Conservation (phyloP, 1,139 yeast genomes). For the Yamadazyma diddensiae region DNA sequence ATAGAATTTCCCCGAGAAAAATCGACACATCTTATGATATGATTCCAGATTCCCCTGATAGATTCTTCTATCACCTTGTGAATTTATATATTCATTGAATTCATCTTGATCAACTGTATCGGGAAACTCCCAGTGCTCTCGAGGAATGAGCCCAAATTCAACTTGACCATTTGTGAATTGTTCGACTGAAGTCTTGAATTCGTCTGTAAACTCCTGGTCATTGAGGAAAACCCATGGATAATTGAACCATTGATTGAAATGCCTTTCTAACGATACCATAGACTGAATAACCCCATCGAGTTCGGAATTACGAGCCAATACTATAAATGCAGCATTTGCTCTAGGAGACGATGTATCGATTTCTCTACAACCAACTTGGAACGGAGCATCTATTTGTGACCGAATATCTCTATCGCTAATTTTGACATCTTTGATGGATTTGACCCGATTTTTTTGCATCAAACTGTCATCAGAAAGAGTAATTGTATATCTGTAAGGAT, state of each 20-base stretch:
- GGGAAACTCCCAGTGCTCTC: conserved; percentile 62
- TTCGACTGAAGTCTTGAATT: conserved; percentile 52
- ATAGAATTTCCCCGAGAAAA: conserved; percentile 74
- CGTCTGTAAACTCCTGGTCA: conserved; percentile 66
- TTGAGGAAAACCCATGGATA: conserved; percentile 89
- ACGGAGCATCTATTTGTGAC: conserved; percentile 39
- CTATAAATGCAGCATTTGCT: conserved; percentile 82
- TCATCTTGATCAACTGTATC: conserved; percentile 24
- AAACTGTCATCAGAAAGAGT: conserved; percentile 12
- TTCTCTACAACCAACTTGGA: conserved; percentile 52
- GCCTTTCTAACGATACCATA: conserved; percentile 72
- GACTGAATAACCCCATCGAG: conserved; percentile 65
- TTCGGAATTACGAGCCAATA: conserved; percentile 76
- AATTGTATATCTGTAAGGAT: conserved; percentile 4
- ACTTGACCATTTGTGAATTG: conserved; percentile 55
- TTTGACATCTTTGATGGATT: conserved; percentile 6
- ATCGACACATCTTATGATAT: conserved; percentile 72
- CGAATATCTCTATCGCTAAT: conserved; percentile 18
- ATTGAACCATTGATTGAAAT: conserved; percentile 85
- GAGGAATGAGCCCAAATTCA: conserved; percentile 66
- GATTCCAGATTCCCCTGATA: conserved; percentile 78
- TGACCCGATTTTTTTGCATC: conserved; percentile 4
- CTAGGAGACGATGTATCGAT: conserved; percentile 27
- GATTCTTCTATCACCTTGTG: conserved; percentile 77
- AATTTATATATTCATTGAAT: conserved; percentile 54